Percentiles rank a stretch among this genome's conserved stretches.
phyloP scores from a whole-genome alignment of 169 alveolate species.

The Cystoisospora suis region DNA sequence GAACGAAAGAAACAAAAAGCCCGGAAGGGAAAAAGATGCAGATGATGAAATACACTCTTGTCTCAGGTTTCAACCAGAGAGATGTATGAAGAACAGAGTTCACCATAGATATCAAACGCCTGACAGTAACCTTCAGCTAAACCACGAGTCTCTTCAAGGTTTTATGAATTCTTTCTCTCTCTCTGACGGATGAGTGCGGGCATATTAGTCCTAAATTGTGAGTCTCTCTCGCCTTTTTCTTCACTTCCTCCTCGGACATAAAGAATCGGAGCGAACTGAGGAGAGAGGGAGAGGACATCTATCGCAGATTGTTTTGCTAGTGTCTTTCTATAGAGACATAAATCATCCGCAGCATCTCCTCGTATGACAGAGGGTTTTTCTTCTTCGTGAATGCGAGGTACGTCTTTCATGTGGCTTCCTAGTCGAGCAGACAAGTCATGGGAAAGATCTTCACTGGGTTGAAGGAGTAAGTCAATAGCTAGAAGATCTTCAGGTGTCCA shows the following conservation, averaged over 20 bases:
- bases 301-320: background rate
- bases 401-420: background rate
- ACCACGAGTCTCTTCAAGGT: too few species aligned
- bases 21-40: too few species aligned
- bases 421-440: background rate
- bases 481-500: constrained; percentile 36
- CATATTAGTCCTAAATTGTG: background rate
- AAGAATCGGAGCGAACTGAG: constrained; percentile 25
- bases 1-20: too few species aligned
- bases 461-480: background rate
- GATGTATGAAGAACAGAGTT: too few species aligned
- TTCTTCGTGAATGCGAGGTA: background rate
- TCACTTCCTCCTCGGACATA: constrained; percentile 10
- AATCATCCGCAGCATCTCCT: background rate
- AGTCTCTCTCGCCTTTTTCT: constrained; percentile 7
- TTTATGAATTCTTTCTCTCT: too few species aligned
- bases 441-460: background rate
- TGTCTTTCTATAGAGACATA: background rate
- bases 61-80: too few species aligned
- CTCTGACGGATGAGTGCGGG: constrained; percentile 2
- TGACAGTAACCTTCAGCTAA: too few species aligned
- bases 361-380: background rate
- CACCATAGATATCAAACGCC: too few species aligned
- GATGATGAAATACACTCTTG: too few species aligned
- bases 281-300: background rate